Base-by-base conservation (phyloP, 176 grass and related monocot genomes). In the Puccinellia tenuiflora region DNA sequence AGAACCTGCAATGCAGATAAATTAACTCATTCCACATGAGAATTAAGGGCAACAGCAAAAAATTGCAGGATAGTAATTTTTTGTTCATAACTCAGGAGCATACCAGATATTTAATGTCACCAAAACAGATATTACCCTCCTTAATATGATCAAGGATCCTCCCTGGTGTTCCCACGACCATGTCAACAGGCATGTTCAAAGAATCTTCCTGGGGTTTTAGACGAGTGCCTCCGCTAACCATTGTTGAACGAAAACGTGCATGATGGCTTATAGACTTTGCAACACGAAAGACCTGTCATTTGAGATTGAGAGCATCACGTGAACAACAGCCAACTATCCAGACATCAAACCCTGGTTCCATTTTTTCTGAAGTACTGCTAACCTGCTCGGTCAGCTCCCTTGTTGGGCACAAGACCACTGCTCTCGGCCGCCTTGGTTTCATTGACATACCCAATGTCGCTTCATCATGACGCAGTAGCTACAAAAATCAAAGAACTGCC, bases 51-150 rank as follows among this genome's bases (percentile, higher is more conserved):
- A 75, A 40, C 21, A 83, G 1, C 2, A 15, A 46, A 84, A 39
- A 28, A 45, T 7, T 39, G 21, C 33, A 51, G 40, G 48, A 28
- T 37, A 3, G 14, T 73, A 39, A 53, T 22, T 15, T 26, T 47
- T 21, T 74, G 40, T 9, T 21, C 31, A 42, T 22, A 30, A 69
- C 14, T 85, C 34, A 70, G 68, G 39, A 78, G 78, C 96, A 76
- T 71, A 98, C 92, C 92, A 98, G 85, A 63, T 95, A 98, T 64
- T 95, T 98, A 52, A 98, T 98, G 81, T 98, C 96, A 65, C 96
- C 96, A 5, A 98, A 80, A 95, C 92, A 28, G n/a, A 98, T 92
- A 74, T 98, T 98, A 7, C 96, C 96, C 39, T 98, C 96, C 76
- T 98, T 79, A 57, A 93, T 95, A 87, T 98, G 96, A 54, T 98